These are phyloP conservation scores for Kuraishia cidri DNA, from an alignment of 805 yeast species.

Conservation along the genomic window DNA sequence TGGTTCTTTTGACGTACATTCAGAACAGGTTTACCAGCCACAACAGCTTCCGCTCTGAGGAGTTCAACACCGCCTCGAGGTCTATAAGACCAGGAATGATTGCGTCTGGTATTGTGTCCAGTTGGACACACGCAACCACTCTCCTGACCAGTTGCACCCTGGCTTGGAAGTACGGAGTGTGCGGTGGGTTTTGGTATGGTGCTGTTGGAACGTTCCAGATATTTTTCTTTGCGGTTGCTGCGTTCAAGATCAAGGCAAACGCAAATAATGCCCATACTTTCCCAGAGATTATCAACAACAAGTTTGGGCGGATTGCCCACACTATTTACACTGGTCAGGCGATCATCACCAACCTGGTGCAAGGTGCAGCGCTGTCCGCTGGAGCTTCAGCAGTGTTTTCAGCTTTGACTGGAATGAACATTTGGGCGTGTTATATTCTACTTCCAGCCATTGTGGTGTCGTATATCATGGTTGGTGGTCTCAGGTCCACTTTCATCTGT, in stretches of 20 bases:
- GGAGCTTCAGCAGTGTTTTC: slow-evolving; percentile 13
- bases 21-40: slow-evolving; percentile 8
- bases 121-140: slow-evolving; percentile 21
- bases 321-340: slow-evolving; percentile 16
- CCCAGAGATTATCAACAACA: slow-evolving; percentile 17
- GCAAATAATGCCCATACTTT: slow-evolving; percentile 18
- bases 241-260: slow-evolving; percentile 16
- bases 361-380: slow-evolving; percentile 7
- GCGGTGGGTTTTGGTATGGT: slow-evolving; percentile 18
- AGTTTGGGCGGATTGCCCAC: slow-evolving; percentile 21
- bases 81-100: slow-evolving; percentile 9
- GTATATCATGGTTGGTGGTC: slow-evolving; percentile 22
- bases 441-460: slow-evolving; percentile 18
- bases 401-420: slow-evolving; percentile 12
- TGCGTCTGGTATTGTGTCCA: slow-evolving; percentile 12
- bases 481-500: slow-evolving; percentile 22
- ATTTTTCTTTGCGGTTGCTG: slow-evolving; percentile 17
- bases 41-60: slow-evolving; percentile 12
- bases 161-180: slow-evolving; percentile 13
- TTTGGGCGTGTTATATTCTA: slow-evolving; percentile 14
- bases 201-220: slow-evolving; percentile 17
- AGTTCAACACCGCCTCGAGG: slow-evolving; percentile 14
- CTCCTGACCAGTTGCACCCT: slow-evolving; percentile 15
- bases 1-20: slow-evolving; percentile 14
- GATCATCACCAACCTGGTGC: slow-evolving; percentile 11